A percentile compares a stretch with the other conserved stretches of the same genome.
These are phyloP conservation scores for Trichosporon sp. DNA, from an alignment of 1,284 basidiomycete genomes.

Conservation along the genomic window DNA sequence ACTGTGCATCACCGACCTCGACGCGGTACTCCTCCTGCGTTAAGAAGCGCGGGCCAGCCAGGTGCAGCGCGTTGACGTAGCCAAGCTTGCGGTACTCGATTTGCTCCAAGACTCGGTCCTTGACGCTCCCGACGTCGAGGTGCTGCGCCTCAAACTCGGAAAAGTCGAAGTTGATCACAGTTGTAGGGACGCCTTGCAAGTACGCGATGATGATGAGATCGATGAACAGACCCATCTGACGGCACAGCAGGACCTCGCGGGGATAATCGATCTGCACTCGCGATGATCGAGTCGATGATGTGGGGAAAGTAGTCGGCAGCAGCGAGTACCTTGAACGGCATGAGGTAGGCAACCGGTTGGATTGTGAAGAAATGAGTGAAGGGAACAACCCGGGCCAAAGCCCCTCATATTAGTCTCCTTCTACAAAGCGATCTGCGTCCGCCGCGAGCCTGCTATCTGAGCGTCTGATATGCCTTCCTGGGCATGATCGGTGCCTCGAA, in stretches of 20 bases:
- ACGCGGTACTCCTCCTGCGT: background rate
- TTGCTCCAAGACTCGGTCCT: background rate
- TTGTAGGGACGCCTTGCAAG: background rate
- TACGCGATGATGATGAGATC: background rate
- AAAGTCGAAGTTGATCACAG: background rate
- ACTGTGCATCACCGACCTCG: background rate
- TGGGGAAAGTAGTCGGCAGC: slow-evolving; percentile 24
- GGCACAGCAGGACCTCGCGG: no score
- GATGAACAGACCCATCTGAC: background rate
- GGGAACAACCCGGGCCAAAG: background rate
- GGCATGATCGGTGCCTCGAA: background rate
- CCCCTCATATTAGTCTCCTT: no score
- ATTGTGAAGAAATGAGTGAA: background rate
- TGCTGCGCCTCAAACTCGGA: background rate
- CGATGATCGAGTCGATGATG: slow-evolving; percentile 24
- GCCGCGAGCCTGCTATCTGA: no score
- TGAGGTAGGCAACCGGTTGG: background rate
- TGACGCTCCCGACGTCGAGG: background rate
- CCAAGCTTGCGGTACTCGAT: background rate
- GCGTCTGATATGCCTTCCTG: background rate
- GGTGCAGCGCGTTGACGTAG: background rate
- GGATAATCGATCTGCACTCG: no score
- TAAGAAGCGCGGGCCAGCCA: background rate
- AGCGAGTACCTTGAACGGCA: slow-evolving; percentile 2
- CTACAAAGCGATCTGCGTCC: background rate